Percentiles rank a stretch among this genome's conserved stretches.
Evolutionary conservation across 2,329 filamentous ascomycete genomes (phyloP).

Genomic region (Cordyceps fumosorosea): DNA sequence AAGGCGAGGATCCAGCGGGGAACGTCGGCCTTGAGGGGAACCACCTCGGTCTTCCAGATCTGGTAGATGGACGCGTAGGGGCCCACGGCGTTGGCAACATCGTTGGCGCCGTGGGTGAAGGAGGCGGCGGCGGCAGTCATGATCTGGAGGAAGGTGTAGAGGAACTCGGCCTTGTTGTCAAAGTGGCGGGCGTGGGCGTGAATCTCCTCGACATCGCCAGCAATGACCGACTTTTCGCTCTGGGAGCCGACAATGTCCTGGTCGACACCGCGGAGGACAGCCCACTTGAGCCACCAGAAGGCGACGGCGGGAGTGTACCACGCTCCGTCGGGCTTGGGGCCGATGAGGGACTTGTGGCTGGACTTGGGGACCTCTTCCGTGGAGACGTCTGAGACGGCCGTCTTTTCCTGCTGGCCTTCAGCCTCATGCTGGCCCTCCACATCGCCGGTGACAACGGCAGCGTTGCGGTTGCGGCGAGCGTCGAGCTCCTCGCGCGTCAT

Average conservation of each 20-base stretch:
- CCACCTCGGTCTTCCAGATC: slow-evolving; percentile 46
- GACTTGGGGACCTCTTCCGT: slow-evolving; percentile 31
- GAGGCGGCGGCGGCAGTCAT: slow-evolving; percentile 56
- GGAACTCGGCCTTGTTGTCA: slow-evolving; percentile 55
- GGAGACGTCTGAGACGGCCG: slow-evolving; percentile 15
- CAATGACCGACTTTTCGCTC: slow-evolving; percentile 35
- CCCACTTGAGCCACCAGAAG: slow-evolving; percentile 39
- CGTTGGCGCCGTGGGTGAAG: slow-evolving; percentile 62
- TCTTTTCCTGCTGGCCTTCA: slow-evolving; percentile 23
- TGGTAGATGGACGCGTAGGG: slow-evolving; percentile 58
- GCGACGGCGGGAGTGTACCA: slow-evolving; percentile 38
- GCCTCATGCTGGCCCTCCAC: slow-evolving; percentile 19
- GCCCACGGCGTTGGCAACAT: slow-evolving; percentile 56
- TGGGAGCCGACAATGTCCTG: slow-evolving; percentile 34
- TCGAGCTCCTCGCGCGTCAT: slow-evolving; percentile 47
- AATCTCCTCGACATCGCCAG: slow-evolving; percentile 46
- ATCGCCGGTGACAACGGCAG: slow-evolving; percentile 17
- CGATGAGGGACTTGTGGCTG: slow-evolving; percentile 27
- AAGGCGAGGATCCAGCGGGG: slow-evolving; percentile 55
- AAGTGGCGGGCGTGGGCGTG: slow-evolving; percentile 52
- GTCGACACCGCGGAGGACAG: slow-evolving; percentile 41
- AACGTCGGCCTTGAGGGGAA: slow-evolving; percentile 42
- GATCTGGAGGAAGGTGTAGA: slow-evolving; percentile 54
- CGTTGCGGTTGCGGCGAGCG: slow-evolving; percentile 27
- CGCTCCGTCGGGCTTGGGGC: slow-evolving; percentile 33